A percentile compares a stretch with the other conserved stretches of the same genome.
Evolutionary conservation across 2,329 filamentous ascomycete species (phyloP).

Genomic region (Arthrobotrys megalospora): DNA sequence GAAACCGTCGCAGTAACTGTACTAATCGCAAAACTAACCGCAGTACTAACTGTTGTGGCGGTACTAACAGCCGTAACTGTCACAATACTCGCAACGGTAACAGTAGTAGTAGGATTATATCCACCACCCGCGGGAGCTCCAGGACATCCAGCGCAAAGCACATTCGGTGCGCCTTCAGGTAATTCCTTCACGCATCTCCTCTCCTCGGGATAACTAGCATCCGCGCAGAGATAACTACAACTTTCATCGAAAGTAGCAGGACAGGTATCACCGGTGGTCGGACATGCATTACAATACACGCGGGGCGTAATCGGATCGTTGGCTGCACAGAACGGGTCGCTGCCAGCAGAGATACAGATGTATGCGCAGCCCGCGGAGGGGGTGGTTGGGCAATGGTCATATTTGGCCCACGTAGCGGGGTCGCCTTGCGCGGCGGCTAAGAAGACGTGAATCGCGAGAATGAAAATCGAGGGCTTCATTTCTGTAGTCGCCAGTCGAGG

Average conservation of each 20-base stretch:
- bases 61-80: constrained; percentile 4
- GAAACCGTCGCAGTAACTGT: neutral
- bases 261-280: neutral
- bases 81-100: neutral
- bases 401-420: constrained; percentile 20
- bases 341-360: constrained; percentile 17
- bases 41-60: neutral
- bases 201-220: neutral
- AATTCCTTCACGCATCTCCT: neutral
- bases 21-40: neutral
- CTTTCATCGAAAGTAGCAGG: neutral
- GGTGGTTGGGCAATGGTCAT: constrained; percentile 24
- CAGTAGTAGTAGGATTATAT: neutral
- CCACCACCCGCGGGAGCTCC: neutral
- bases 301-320: constrained; percentile 15
- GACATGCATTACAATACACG: constrained; percentile 17
- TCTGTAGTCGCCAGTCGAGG: neutral
- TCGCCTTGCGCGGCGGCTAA: constrained; percentile 11
- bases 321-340: constrained; percentile 12
- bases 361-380: neutral
- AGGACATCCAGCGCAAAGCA: constrained; percentile 18
- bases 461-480: constrained; percentile 1
- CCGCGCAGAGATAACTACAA: constrained; percentile 17
- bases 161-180: constrained; percentile 7
- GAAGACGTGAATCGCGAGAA: neutral